Evolutionary conservation across 2,329 filamentous ascomycete species (phyloP).

Genomic region (Calonectria montana): DNA sequence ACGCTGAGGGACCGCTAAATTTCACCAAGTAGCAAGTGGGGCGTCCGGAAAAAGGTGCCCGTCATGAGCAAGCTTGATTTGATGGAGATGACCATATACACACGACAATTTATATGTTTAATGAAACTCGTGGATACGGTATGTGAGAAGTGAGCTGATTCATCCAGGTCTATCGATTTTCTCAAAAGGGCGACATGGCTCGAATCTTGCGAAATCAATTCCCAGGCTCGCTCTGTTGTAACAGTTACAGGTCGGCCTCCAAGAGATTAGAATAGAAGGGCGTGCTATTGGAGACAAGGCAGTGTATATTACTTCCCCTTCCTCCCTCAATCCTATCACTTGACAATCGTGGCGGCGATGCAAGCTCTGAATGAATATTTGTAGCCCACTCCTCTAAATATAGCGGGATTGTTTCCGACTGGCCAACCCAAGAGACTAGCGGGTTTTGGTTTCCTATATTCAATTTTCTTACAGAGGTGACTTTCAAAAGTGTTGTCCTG

Average conservation of each 20-base stretch:
- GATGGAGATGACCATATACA: background rate
- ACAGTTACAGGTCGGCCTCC: too few relatives aligned
- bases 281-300: too few relatives aligned
- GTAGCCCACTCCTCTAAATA: background rate
- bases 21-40: background rate
- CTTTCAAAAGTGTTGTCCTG: too few relatives aligned
- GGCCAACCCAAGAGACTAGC: background rate
- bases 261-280: too few relatives aligned
- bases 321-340: background rate
- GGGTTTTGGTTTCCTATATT: background rate
- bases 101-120: too few relatives aligned
- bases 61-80: background rate
- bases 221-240: too few relatives aligned
- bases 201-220: too few relatives aligned
- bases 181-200: too few relatives aligned
- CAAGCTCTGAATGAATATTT: background rate
- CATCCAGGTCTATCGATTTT: too few relatives aligned
- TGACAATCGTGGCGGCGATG: background rate
- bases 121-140: too few relatives aligned
- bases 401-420: background rate
- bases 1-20: too few relatives aligned
- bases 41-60: background rate
- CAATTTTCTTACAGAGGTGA: background rate
- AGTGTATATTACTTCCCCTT: background rate
- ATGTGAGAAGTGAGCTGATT: too few relatives aligned